A percentile compares a stretch with the other conserved stretches of the same genome.
Evolutionary conservation across 352 stramenopile species (phyloP).

Genomic region (Detonula confervacea): DNA sequence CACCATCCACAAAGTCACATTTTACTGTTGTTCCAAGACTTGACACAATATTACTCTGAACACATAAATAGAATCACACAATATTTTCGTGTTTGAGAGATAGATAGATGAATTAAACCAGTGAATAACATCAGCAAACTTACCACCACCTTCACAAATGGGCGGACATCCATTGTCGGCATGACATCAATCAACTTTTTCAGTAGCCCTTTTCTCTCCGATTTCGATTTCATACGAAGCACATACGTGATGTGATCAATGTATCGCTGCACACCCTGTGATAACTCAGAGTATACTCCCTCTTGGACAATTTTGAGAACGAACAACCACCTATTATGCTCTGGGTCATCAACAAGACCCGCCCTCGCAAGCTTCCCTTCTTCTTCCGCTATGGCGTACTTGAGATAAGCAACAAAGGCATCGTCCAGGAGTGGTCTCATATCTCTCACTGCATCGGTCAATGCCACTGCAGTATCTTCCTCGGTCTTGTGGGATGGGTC

Average conservation of each 20-base stretch:
- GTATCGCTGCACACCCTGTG: conserved; percentile 71
- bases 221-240: conserved; percentile 81
- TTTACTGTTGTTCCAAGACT: conserved; percentile 69
- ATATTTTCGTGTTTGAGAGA: too few relatives aligned
- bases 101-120: too few relatives aligned
- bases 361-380: conserved; percentile 68
- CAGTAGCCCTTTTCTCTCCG: conserved; percentile 68
- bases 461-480: conserved; percentile 77
- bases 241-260: conserved; percentile 82
- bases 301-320: conserved; percentile 84
- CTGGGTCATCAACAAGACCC: conserved; percentile 75
- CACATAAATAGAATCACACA: too few relatives aligned
- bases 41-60: conserved; percentile 72
- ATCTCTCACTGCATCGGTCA: conserved; percentile 79
- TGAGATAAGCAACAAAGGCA: conserved; percentile 82
- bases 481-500: conserved; percentile 73
- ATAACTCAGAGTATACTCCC: conserved; percentile 80
- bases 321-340: conserved; percentile 83
- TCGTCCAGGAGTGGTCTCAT: conserved; percentile 84
- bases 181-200: conserved; percentile 79
- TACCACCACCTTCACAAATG: conserved; percentile 79
- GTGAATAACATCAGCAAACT: background rate
- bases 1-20: conserved; percentile 70
- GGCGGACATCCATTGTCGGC: conserved; percentile 81
- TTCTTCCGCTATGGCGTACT: conserved; percentile 84